These are phyloP conservation scores for Brassica incana DNA, from an alignment of 345 rosid genomes.

Conservation along the genomic window DNA sequence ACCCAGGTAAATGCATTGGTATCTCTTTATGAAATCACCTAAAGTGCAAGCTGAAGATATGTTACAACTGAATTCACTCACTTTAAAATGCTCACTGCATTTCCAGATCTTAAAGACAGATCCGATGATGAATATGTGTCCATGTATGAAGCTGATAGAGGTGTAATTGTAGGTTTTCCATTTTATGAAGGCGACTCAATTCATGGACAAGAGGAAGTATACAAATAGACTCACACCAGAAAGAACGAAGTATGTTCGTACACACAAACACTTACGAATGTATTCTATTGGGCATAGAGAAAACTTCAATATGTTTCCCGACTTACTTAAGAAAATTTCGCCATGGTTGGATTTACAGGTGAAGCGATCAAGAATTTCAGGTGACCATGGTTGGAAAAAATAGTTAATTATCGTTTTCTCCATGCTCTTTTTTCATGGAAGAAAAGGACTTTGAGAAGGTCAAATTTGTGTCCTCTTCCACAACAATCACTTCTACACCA, in stretches of 20 bases:
- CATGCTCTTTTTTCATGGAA: constrained; percentile 25
- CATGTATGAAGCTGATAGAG: constrained; percentile 72
- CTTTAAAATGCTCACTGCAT: constrained; percentile 37
- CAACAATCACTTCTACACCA: constrained; percentile 91
- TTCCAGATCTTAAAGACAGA: constrained; percentile 49
- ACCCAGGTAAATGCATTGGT: constrained; percentile 26
- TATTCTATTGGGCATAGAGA: neutral
- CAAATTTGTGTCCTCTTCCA: constrained; percentile 88
- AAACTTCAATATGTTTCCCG: neutral
- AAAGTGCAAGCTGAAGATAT: neutral
- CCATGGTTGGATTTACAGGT: constrained; percentile 46
- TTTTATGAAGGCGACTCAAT: constrained; percentile 68
- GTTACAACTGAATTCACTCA: constrained; percentile 32
- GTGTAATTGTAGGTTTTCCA: constrained; percentile 50
- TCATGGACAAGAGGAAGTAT: constrained; percentile 10
- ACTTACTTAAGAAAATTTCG: constrained; percentile 16
- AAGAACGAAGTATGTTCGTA: constrained; percentile 50
- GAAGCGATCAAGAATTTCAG: constrained; percentile 58
- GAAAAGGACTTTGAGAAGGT: constrained; percentile 58
- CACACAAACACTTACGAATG: neutral
- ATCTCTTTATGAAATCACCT: constrained; percentile 17
- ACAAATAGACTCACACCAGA: constrained; percentile 55
- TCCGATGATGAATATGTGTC: constrained; percentile 50
- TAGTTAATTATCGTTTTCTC: constrained; percentile 62
- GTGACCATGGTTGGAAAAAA: constrained; percentile 42